phyloP scores from a whole-genome alignment of 768 basidiomycete genomes.

The Naganishia friedmannii region DNA sequence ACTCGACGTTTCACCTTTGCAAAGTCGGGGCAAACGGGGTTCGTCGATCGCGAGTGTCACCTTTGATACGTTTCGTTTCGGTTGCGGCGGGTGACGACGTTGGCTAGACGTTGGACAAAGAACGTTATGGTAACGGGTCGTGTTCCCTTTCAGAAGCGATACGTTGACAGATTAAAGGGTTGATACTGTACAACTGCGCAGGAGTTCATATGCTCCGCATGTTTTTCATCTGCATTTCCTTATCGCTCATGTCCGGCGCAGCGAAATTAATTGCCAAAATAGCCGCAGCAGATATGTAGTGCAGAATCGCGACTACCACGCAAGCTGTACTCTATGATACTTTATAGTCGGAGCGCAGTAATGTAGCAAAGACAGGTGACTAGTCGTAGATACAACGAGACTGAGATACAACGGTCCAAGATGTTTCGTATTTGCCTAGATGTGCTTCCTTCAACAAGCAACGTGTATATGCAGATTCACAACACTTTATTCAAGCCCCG shows the following conservation, averaged over 20 bases:
- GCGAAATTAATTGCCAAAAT: no score
- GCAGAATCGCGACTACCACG: no score
- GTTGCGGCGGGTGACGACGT: no score
- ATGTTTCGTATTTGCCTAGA: not conserved
- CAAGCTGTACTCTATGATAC: no score
- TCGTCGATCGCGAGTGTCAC: not conserved
- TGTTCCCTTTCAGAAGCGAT: no score
- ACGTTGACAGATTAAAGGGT: not conserved
- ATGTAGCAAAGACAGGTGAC: no score
- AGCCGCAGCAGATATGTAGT: no score
- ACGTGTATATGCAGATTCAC: not conserved
- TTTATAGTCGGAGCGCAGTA: no score
- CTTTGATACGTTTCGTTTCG: not conserved
- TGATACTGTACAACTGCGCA: not conserved
- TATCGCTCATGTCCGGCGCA: constrained; percentile 1
- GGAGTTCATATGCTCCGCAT: not conserved
- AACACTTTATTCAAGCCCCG: not conserved
- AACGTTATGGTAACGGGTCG: no score
- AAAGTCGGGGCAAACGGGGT: constrained; percentile 2
- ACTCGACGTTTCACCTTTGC: not conserved
- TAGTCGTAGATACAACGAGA: no score
- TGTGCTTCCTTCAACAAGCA: not conserved
- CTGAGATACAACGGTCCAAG: not conserved
- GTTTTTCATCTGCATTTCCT: constrained; percentile 6
- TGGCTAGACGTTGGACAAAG: no score